Base-by-base conservation (phyloP, 2,329 filamentous ascomycete species). In the Phoma sp. region DNA sequence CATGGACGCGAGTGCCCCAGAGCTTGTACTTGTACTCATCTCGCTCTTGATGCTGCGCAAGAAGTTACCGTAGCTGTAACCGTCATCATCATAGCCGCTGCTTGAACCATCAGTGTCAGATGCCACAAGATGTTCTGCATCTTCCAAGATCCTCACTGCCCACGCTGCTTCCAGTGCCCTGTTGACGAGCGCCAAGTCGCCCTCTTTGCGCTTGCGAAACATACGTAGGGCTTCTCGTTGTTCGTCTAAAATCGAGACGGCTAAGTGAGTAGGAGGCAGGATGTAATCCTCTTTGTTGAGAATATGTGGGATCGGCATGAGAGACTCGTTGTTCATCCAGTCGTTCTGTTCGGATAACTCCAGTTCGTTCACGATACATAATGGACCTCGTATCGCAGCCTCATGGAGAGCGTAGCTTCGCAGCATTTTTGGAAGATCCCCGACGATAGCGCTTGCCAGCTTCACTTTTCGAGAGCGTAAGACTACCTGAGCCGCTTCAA, bases 31-130 rank as follows among this genome's bases (percentile, higher is more conserved):
- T n/a, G 36, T 42, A 10, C 40, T 50, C 46, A 50, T 42, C 6
- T 59, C 49, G 7, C 43, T 36, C 45, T 49, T 60, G 26, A 61
- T 61, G 23, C 49, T 62, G 4, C 56, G 48, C 26, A 62, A 15
- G 34, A 64, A 60, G 38, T 64, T 62, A 15, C 45, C 34, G 28
- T 64, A 62, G 20, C 38, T 40, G 21, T 61, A 64, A 6, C 59
- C 61, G 10, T 48, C 55, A 18, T 58, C 56, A 23, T 50, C 50
- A 1, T 32, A 28, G 10, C 29, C 29, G 7, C 32, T 33, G 7
- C 60, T 53, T 11, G 42, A 54, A 2, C 36, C 46, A 5, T 38
- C 47, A 4, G n/a, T 28, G 4, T 56, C 54, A 4, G 29, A 20
- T 12, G 20, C 49, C 4, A 36, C 20, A 1, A 47, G 17, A 6